phyloP scores from a whole-genome alignment of 306 rosid species.

The Medicago ruthenica region DNA sequence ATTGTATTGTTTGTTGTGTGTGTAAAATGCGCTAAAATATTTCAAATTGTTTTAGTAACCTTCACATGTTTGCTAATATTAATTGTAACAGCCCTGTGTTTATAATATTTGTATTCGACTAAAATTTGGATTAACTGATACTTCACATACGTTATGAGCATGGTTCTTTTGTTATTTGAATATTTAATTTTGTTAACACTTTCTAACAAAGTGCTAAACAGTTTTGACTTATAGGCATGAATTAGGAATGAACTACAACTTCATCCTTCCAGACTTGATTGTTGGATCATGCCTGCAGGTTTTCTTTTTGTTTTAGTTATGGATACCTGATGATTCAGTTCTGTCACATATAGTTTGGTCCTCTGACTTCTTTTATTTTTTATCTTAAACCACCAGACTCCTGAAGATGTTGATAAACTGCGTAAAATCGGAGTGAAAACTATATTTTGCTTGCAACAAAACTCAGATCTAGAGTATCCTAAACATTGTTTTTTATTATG shows the following conservation, averaged over 20 bases:
- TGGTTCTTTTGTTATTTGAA: slow-evolving; percentile 21
- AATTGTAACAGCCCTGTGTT: slow-evolving; percentile 21
- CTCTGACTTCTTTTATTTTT: slow-evolving; percentile 35
- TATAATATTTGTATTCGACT: slow-evolving; percentile 24
- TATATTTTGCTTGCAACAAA: slow-evolving; percentile 87
- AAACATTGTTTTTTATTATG: slow-evolving; percentile 26
- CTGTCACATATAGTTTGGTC: slow-evolving; percentile 34
- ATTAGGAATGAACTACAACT: slow-evolving; percentile 87
- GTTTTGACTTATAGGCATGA: slow-evolving; percentile 96
- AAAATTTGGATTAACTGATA: slow-evolving; percentile 32
- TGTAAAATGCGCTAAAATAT: too few species aligned
- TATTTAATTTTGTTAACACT: slow-evolving; percentile 33
- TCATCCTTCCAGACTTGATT: slow-evolving; percentile 86
- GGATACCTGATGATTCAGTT: slow-evolving; percentile 8
- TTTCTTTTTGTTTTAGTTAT: slow-evolving; percentile 36
- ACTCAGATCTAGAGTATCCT: slow-evolving; percentile 96
- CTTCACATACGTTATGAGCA: neutral
- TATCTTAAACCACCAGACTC: slow-evolving; percentile 61
- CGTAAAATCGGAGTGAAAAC: slow-evolving; percentile 90
- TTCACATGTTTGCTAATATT: slow-evolving; percentile 6
- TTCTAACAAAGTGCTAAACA: slow-evolving; percentile 52
- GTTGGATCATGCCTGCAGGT: slow-evolving; percentile 99
- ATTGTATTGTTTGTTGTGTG: too few species aligned
- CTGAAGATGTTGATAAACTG: slow-evolving; percentile 87
- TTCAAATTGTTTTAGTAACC: too few species aligned